A percentile compares a stretch with the other conserved stretches of the same genome.
Conservation (phyloP, 768 basidiomycete genomes). For the Suillus paluster region DNA sequence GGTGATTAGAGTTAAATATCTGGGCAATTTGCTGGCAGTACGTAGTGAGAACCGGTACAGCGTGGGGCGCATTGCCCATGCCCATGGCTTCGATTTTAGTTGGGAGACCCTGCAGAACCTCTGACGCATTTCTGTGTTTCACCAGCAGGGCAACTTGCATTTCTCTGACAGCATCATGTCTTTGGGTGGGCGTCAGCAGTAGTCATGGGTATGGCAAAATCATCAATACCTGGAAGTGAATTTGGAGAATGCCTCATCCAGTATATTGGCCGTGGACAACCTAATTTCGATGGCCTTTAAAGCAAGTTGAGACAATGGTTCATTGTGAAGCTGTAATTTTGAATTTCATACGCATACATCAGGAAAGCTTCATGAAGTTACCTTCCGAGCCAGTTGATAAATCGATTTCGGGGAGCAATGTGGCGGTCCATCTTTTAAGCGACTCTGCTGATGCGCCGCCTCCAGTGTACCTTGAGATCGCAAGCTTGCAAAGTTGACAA, state of each 20-base stretch:
- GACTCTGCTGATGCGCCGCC: not conserved
- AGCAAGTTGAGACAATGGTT: conserved; percentile 7
- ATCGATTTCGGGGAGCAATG: conserved; percentile 30
- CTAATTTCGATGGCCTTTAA: conserved; percentile 7
- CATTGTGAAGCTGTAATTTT: conserved; percentile 4
- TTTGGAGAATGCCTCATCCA: conserved; percentile 15
- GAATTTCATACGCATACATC: not conserved
- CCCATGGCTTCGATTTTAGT: not conserved
- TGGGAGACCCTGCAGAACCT: conserved; percentile 10
- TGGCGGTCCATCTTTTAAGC: not conserved
- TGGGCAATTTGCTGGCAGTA: not conserved
- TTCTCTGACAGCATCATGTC: conserved; percentile 8
- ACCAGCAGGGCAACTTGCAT: conserved; percentile 11
- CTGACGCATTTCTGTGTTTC: conserved; percentile 2
- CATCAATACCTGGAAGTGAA: conserved; percentile 12
- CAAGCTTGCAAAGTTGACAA: conserved; percentile 8
- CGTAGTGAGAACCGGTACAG: not conserved
- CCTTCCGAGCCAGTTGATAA: conserved; percentile 28
- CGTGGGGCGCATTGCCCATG: conserved; percentile 10
- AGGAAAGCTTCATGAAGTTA: conserved; percentile 1
- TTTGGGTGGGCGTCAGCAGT: not conserved
- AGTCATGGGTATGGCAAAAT: no score
- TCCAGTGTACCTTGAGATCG: conserved; percentile 4
- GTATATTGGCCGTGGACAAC: conserved; percentile 10
- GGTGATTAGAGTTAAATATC: no score